Evolutionary conservation across 1,139 yeast genomes (phyloP).

Genomic region (Sugiyamaella castrensis): DNA sequence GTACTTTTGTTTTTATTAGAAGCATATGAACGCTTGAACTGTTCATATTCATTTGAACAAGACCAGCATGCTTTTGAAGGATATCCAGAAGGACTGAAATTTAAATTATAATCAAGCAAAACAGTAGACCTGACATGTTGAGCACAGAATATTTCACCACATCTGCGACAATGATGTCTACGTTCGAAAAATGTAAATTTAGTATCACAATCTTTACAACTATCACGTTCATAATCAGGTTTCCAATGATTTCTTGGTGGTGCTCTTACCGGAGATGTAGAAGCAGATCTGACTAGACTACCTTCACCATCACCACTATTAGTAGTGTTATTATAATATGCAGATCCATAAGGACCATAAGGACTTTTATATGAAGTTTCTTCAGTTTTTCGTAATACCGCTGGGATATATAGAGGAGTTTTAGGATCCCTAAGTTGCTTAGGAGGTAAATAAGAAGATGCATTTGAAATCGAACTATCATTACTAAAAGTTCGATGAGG

Average conservation of each 20-base stretch:
- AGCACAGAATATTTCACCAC: constrained; percentile 89
- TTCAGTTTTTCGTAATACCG: constrained; percentile 65
- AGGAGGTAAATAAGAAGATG: constrained; percentile 24
- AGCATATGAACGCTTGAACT: constrained; percentile 9
- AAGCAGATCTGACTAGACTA: neutral
- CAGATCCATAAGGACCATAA: constrained; percentile 31
- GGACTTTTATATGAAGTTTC: constrained; percentile 39
- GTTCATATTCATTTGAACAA: constrained; percentile 59
- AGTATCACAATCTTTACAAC: constrained; percentile 63
- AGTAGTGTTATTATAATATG: constrained; percentile 1
- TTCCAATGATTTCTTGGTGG: constrained; percentile 78
- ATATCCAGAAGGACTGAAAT: constrained; percentile 67
- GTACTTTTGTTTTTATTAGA: constrained; percentile 4
- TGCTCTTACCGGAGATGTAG: constrained; percentile 32
- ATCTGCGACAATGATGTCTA: constrained; percentile 89
- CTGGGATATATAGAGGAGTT: constrained; percentile 86
- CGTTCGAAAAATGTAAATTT: constrained; percentile 57
- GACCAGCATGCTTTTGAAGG: constrained; percentile 74
- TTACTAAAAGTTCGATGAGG: constrained; percentile 15
- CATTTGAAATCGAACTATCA: constrained; percentile 1
- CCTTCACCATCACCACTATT: neutral
- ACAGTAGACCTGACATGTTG: constrained; percentile 50
- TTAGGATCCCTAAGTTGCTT: constrained; percentile 50
- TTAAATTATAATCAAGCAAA: constrained; percentile 69
- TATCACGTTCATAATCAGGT: constrained; percentile 59